Base-by-base conservation (phyloP, 2,329 filamentous ascomycete species). In the Penicillium verrucosum region DNA sequence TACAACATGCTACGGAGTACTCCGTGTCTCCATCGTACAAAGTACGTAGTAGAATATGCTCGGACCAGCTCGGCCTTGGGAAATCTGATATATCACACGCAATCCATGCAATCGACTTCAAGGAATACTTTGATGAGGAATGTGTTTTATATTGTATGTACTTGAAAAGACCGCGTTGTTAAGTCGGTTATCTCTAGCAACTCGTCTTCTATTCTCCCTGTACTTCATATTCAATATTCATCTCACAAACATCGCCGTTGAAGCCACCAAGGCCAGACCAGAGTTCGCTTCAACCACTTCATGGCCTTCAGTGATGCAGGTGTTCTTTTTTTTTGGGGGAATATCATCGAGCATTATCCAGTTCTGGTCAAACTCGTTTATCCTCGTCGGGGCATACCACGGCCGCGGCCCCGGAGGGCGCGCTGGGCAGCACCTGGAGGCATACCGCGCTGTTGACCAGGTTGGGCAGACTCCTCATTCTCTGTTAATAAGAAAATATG, bases 391-490 rank as follows among this genome's bases (percentile, higher is more conserved):
- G 94, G 93, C 92, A 97, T 94, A 36, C 91, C 91, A 55, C 91
- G 86, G 61, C 92, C 92, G 65, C 91, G 86, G 61, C 92, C 90
- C 61, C 92, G 84, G 64, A 97, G 78, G 41, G 92, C 93, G 70
- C 93, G 83, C 80, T 97, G 93, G 11, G 93, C 92, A 23, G 93
- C 92, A 65, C 89, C 89, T 1, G 88, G 87, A 5, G 89, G 89
- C 64, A 92, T 80, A 21, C 85, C 83, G 75, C 89, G 82, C 54
- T 85, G 83, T 0, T 93, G 93, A 9, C 96, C 90, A 25, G 92
- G 89, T 74, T 86, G 81, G 67, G 87, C 84, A 69, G 90, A 96
- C 80, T 97, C 92, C 80, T 99, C 91, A 77, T 99, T 99, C 78
- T 85, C 81, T 84, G 73, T 69, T 45, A 49, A 21, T 9, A 5